Base-by-base conservation (phyloP, 345 rosid genomes). In the Ricinus communis region DNA sequence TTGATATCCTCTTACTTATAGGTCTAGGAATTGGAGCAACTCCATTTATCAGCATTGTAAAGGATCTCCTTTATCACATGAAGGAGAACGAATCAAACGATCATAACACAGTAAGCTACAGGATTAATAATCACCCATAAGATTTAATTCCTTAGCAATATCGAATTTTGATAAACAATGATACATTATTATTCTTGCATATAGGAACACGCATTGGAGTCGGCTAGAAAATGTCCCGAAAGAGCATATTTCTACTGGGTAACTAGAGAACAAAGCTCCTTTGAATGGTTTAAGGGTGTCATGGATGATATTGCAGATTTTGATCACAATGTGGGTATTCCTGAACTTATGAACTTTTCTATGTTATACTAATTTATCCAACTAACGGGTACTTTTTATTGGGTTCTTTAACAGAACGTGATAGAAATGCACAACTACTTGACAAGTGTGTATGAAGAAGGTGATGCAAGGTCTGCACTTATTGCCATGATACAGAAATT, bases 181-280 rank as follows among this genome's bases (percentile, higher is more conserved):
- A n/a, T n/a, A n/a, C 63, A 61, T 73, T 65, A 36, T 47, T 58
- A 43, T 4, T 43, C 2, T 12, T 43, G 51, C 25, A 36, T n/a
- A 19, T 69, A 76, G 76, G 72, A 46, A 24, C 24, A 28, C 40
- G 25, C 58, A 46, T 14, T 27, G 60, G 45, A 66, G 65, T 22
- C 71, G 3, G 33, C 47, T 11, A 79, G 56, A 74, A 88, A 79
- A 75, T 82, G 79, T 66, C 96, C 99, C 1, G 93, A 85, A 73
- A 87, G 99, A 81, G 99, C 99, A 3, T 92, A 95, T 56, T 95
- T 95, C 60, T 92, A 89, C 68, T 95, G 99, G 99, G 98, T 92
- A 2, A 95, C 98, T 22, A 87, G 97, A 76, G 99, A 95, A 75
- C 99, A 95, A 83, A 82, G 86, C 67, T 95, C 98, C 18, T 95